phyloP scores from a whole-genome alignment of 768 basidiomycete species.

The Tylopilus rubrobrunneus region DNA sequence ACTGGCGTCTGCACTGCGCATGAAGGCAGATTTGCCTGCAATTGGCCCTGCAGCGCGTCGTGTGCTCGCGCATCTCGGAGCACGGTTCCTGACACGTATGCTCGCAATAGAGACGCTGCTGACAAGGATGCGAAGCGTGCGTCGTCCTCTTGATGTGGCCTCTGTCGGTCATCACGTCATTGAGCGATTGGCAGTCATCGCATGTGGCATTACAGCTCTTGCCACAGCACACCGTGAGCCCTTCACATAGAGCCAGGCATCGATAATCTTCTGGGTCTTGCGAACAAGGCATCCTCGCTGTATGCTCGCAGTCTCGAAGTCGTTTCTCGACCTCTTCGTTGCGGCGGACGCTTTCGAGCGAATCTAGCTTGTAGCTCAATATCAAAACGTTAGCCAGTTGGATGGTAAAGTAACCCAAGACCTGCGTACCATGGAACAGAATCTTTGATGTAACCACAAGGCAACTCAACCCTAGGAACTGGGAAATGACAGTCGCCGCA shows the following conservation, averaged over 20 bases:
- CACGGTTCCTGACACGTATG: constrained; percentile 51
- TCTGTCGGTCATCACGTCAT: background rate
- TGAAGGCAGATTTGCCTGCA: constrained; percentile 58
- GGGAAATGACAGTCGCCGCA: constrained; percentile 55
- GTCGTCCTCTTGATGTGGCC: constrained; percentile 22
- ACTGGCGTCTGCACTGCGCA: constrained; percentile 43
- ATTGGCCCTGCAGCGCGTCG: constrained; percentile 38
- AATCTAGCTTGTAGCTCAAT: constrained; percentile 43
- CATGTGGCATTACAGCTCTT: constrained; percentile 48
- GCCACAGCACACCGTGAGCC: constrained; percentile 50
- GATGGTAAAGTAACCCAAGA: background rate
- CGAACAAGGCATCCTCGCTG: constrained; percentile 43
- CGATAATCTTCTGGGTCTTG: constrained; percentile 35
- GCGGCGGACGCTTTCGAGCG: constrained; percentile 44
- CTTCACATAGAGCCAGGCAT: constrained; percentile 43
- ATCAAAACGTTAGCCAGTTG: background rate
- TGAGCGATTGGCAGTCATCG: constrained; percentile 41
- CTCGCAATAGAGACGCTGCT: constrained; percentile 49
- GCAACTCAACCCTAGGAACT: constrained; percentile 43
- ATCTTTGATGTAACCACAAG: constrained; percentile 51
- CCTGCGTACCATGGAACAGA: constrained; percentile 48
- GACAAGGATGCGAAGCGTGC: constrained; percentile 49
- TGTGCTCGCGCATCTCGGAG: constrained; percentile 47
- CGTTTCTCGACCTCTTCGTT: constrained; percentile 37
- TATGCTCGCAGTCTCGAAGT: constrained; percentile 54